These are phyloP conservation scores for Ogataea kodamae DNA, from an alignment of 805 yeast genomes.

Conservation along the genomic window DNA sequence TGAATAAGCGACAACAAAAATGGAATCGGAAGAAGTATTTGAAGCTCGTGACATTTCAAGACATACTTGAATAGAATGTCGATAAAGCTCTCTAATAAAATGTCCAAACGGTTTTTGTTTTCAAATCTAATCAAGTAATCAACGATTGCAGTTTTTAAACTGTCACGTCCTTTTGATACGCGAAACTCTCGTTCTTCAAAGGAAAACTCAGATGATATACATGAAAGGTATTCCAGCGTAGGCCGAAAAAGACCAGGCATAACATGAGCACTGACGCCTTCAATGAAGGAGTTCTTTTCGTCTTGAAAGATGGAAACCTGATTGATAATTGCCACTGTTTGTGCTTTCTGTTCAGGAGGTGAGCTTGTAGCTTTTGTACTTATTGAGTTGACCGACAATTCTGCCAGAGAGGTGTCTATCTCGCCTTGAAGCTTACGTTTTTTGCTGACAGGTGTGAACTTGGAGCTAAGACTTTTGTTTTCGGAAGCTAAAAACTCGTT, in stretches of 20 bases:
- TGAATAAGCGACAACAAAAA: conserved; percentile 57
- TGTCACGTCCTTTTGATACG: conserved; percentile 28
- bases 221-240: conserved; percentile 34
- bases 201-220: conserved; percentile 31
- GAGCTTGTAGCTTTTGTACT: conserved; percentile 4
- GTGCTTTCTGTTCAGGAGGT: conserved; percentile 4
- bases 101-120: conserved; percentile 45
- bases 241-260: conserved; percentile 35
- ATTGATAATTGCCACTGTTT: conserved; percentile 26
- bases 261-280: conserved; percentile 31
- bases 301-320: conserved; percentile 33
- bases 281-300: conserved; percentile 40
- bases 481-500: conserved; percentile 53
- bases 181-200: conserved; percentile 26
- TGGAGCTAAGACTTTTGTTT: conserved; percentile 33
- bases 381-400: conserved; percentile 1
- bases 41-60: conserved; percentile 17
- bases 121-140: conserved; percentile 43
- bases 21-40: conserved; percentile 46
- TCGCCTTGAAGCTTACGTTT: conserved; percentile 24
- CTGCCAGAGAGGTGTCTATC: conserved; percentile 4
- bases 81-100: conserved; percentile 42
- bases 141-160: conserved; percentile 34
- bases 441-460: conserved; percentile 25
- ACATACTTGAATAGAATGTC: conserved; percentile 33